Evolutionary conservation across 148 eudicot genomes (phyloP), one percentile per base, ranked within the genome.

Genomic region (Gaultheria prostrata): DNA sequence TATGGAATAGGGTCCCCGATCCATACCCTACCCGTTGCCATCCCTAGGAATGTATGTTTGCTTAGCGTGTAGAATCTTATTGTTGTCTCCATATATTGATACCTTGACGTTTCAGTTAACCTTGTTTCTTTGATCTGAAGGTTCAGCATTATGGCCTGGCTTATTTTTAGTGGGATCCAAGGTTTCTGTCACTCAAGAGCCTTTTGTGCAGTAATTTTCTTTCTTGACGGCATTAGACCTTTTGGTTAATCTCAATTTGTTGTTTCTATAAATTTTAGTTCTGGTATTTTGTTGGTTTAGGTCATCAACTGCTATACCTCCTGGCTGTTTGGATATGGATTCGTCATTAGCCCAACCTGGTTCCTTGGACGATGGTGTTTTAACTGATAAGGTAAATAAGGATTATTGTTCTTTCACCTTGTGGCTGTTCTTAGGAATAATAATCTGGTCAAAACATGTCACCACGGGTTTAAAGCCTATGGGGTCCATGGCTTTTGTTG

Each of bases 341-440:
- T 54, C 85, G 46, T 72, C 72, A 63, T 76, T 85, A 71, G 79
- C 86, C n/a, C 76, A 13, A 57, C 77, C 83, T n/a, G 49, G 49
- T 82, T 39, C 80, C 75, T n/a, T 30, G 76, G 80, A 83, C 15
- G 82, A 87, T n/a, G 72, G 24, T 69, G 54, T 51, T n/a, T 54
- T 65, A 76, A 48, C 84, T 15, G 85, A 82, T 33, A 88, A 88
- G 93, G 95, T 92, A 59, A 83, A 26, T 18, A 51, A 28, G 81
- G 30, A 28, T 45, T 10, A 39, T 45, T 61, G 17, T 21, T 2
- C 30, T 72, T 54, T 59, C 56, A 56, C 46, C 75, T 30, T 54
- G 18, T 50, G 78, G 50, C 48, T 51, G 67, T 51, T 71, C 48
- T 50, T 71, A 82, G 1, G 3, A 13, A 20, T 70, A 33, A 28